Conservation (phyloP, 2,329 filamentous ascomycete species). For the Cercospora beticola region DNA sequence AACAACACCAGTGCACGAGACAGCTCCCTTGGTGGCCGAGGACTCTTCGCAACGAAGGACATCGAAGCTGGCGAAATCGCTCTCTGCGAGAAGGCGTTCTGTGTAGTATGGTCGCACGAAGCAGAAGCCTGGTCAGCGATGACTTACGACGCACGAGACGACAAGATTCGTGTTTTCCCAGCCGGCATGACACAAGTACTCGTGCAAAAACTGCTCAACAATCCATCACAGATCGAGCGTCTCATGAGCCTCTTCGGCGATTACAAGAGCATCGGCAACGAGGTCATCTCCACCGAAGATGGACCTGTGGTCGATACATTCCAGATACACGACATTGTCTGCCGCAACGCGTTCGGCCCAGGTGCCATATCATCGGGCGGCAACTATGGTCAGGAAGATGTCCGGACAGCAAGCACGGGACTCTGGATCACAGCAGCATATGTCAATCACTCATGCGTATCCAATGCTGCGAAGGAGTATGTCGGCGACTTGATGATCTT, state of each 20-base stretch:
- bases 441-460: slow-evolving; percentile 55
- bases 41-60: slow-evolving; percentile 44
- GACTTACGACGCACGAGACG: slow-evolving; percentile 42
- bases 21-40: slow-evolving; percentile 40
- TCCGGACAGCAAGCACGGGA: slow-evolving; percentile 37
- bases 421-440: slow-evolving; percentile 52
- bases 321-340: slow-evolving; percentile 43
- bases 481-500: slow-evolving; percentile 57
- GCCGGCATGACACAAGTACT: slow-evolving; percentile 34
- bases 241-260: slow-evolving; percentile 24
- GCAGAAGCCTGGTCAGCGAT: slow-evolving; percentile 45
- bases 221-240: slow-evolving; percentile 38
- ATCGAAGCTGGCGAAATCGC: slow-evolving; percentile 44
- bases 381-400: slow-evolving; percentile 10
- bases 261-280: slow-evolving; percentile 13
- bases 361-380: slow-evolving; percentile 22
- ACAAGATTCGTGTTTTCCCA: slow-evolving; percentile 24
- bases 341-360: slow-evolving; percentile 41
- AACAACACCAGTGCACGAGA: slow-evolving; percentile 12
- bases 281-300: slow-evolving; percentile 35
- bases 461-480: slow-evolving; percentile 51
- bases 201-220: slow-evolving; percentile 44
- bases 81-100: slow-evolving; percentile 40
- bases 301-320: slow-evolving; percentile 43
- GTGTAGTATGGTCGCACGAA: slow-evolving; percentile 19